Evolutionary conservation across 495 filamentous ascomycete species (phyloP), one percentile per base, ranked within the genome.

Genomic region (Xylaria flabelliformis): DNA sequence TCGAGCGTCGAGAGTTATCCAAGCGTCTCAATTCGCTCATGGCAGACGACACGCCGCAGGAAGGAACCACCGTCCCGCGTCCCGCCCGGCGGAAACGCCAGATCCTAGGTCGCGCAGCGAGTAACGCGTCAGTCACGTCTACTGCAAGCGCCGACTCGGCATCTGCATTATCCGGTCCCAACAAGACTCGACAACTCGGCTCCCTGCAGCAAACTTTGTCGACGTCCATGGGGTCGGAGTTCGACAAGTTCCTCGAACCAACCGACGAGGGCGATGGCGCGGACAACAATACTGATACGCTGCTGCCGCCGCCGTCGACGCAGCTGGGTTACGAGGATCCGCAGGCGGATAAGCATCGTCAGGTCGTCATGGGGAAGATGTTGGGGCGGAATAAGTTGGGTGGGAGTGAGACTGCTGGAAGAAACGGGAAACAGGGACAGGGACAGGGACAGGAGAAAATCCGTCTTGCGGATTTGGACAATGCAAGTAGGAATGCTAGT

Each of bases 261-360:
- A 29, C 51, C 12, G 65, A 65, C 17, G 69, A 42, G 9, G 53
- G 65, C 3, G 17, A 62, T 41, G 56, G 41, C 10, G 65, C 71
- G 26, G 72, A 78, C 12, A 74, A 75, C 9, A 70, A 74, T 8
- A 72, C 73, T 10, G 71, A 74, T 10, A 73, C 72, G 17, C 62
- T 61, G 5, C 79, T 78, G 8, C 84, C 84, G 15, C 79, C 79
- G 6, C 84, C 84, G 15, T 76, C 81, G 4, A 83, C 83, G 4
- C 86, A 88, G 65, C 65, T 89, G 0, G 78, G 81, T 26, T 89
- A 87, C 56, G 79, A 83, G 15, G 84, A 86, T 67, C 75, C 80
- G 0, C 83, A 86, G n/a, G 82, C 82, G 7, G 72, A 69, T 12
- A 73, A 76, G 44, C 77, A 80, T 12, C 74, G 79, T 34, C 77